phyloP scores from a whole-genome alignment of 192 early-diverging fungal species.

The Backusella morwellensis region DNA sequence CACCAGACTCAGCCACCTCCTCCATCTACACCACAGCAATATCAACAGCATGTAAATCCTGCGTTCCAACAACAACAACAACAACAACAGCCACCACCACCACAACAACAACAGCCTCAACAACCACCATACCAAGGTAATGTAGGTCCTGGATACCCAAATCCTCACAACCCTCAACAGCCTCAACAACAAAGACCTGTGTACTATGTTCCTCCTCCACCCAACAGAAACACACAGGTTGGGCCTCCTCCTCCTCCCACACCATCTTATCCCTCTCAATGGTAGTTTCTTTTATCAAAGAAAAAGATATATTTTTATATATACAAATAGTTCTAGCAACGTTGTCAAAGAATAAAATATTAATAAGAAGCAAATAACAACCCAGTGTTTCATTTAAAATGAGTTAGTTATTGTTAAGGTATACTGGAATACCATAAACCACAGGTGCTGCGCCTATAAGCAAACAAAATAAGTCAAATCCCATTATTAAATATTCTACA shows the following conservation, averaged over 20 bases:
- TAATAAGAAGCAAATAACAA: not conserved
- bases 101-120: not conserved
- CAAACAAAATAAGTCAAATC: not conserved
- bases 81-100: not conserved
- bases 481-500: not conserved
- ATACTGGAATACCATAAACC: conserved; percentile 84
- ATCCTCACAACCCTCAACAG: conserved; percentile 15
- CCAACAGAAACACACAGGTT: not conserved
- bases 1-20: not conserved
- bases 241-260: not conserved
- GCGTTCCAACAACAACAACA: not conserved
- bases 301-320: not conserved
- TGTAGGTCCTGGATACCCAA: conserved; percentile 1
- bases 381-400: not conserved
- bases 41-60: not conserved
- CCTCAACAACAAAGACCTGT: conserved; percentile 10
- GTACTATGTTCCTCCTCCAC: conserved; percentile 11
- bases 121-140: conserved; percentile 1
- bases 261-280: not conserved
- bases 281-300: not conserved
- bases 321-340: not conserved
- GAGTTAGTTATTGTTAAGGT: not conserved
- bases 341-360: not conserved
- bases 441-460: conserved; percentile 75
- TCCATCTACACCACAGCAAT: conserved; percentile 11